Conservation (phyloP, 129 eudicot genomes). For the Lonicera japonica region DNA sequence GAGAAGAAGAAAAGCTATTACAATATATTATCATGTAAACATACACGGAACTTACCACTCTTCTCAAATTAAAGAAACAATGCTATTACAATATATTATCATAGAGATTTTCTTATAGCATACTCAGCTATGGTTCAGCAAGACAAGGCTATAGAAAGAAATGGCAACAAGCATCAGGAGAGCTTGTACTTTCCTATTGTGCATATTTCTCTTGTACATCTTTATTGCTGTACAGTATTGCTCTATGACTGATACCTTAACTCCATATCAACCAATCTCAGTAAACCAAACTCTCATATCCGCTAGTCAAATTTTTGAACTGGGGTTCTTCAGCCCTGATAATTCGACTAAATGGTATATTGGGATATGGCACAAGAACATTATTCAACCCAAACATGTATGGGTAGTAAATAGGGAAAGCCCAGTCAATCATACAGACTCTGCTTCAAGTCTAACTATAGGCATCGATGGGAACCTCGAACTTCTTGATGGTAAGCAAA, state of each 20-base stretch:
- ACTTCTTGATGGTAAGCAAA: constrained; percentile 24
- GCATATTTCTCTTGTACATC: not conserved
- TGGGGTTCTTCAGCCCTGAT: constrained; percentile 27
- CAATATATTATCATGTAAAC: too few species aligned
- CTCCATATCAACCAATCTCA: constrained; percentile 7
- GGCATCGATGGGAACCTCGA: constrained; percentile 23
- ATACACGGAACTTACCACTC: too few species aligned
- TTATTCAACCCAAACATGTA: not conserved
- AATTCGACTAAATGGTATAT: constrained; percentile 18
- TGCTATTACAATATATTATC: too few species aligned
- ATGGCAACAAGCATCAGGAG: not conserved
- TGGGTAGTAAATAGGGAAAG: constrained; percentile 31
- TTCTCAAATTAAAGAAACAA: too few species aligned
- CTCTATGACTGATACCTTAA: constrained; percentile 11
- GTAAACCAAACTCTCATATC: constrained; percentile 26
- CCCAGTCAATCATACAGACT: constrained; percentile 15
- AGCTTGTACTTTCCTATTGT: not conserved
- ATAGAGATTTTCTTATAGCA: too few species aligned
- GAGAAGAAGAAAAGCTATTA: too few species aligned
- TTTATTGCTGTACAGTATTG: constrained; percentile 5
- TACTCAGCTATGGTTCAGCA: too few species aligned
- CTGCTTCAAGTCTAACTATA: constrained; percentile 14
- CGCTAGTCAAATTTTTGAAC: constrained; percentile 22
- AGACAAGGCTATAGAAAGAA: too few species aligned
- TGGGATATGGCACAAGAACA: constrained; percentile 30